Conservation (phyloP, 768 basidiomycete species). For the Cantharellus anzutake region DNA sequence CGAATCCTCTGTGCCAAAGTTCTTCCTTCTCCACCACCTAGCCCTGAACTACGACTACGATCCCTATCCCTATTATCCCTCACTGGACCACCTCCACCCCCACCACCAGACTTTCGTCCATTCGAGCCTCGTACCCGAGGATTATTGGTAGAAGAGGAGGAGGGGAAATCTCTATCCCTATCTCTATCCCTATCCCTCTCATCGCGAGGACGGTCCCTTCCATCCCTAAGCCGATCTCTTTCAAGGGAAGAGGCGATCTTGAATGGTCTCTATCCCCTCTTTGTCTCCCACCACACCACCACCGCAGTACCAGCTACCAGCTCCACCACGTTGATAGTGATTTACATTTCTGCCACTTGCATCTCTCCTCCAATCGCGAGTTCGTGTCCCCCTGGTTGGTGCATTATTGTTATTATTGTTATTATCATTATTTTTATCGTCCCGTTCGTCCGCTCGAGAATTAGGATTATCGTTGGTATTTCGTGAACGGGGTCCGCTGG, state of each 20-base stretch:
- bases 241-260: neutral
- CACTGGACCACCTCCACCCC: neutral
- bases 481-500: no score
- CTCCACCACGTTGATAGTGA: neutral
- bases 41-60: neutral
- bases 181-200: neutral
- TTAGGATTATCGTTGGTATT: no score
- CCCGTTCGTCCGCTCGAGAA: no score
- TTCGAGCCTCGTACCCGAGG: neutral
- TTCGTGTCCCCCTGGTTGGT: neutral
- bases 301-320: neutral
- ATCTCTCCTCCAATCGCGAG: neutral
- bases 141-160: neutral
- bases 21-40: neutral
- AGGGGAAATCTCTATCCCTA: neutral
- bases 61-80: neutral
- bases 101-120: neutral
- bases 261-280: neutral
- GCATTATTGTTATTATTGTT: no score
- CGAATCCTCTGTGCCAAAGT: no score
- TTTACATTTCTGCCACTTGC: neutral
- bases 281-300: neutral
- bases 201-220: neutral
- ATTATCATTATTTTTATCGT: no score
- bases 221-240: neutral